phyloP scores from a whole-genome alignment of 176 grass and related monocot genomes.

The Rhynchospora tenuis region DNA sequence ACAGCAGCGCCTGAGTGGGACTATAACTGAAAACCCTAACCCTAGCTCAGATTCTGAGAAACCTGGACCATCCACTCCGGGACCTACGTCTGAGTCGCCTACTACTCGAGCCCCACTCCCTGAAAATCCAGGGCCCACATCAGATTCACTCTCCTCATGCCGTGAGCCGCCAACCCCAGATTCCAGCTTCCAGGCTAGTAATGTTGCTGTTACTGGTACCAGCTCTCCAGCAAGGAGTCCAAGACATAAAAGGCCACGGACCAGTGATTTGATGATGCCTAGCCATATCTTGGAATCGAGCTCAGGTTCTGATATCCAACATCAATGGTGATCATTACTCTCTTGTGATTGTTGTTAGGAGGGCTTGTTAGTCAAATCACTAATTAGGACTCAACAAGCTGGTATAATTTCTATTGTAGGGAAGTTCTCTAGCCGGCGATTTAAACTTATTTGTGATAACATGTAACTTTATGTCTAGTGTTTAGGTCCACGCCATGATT shows the following conservation, averaged over 20 bases:
- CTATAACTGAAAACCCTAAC: conserved; percentile 37
- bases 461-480: conserved; percentile 8
- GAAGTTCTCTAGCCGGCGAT: conserved; percentile 23
- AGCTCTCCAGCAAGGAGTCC: conserved; percentile 44
- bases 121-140: conserved; percentile 42
- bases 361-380: conserved; percentile 13
- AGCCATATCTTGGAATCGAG: conserved; percentile 67
- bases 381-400: conserved; percentile 15
- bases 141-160: conserved; percentile 37
- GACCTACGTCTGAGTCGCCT: conserved; percentile 60
- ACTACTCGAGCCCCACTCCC: conserved; percentile 30
- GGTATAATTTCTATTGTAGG: conserved; percentile 17
- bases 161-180: conserved; percentile 71
- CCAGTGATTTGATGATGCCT: conserved; percentile 38
- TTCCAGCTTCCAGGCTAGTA: conserved; percentile 48
- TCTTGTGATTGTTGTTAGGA: conserved; percentile 3
- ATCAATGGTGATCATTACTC: conserved; percentile 41
- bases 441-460: conserved; percentile 30
- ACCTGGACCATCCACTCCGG: conserved; percentile 71
- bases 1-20: conserved; percentile 56
- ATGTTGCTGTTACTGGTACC: not conserved
- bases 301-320: conserved; percentile 56
- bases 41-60: conserved; percentile 54
- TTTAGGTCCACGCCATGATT: not conserved
- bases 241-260: conserved; percentile 37